Conservation (phyloP, 2,329 filamentous ascomycete genomes). For the Shiraia bambusicola region DNA sequence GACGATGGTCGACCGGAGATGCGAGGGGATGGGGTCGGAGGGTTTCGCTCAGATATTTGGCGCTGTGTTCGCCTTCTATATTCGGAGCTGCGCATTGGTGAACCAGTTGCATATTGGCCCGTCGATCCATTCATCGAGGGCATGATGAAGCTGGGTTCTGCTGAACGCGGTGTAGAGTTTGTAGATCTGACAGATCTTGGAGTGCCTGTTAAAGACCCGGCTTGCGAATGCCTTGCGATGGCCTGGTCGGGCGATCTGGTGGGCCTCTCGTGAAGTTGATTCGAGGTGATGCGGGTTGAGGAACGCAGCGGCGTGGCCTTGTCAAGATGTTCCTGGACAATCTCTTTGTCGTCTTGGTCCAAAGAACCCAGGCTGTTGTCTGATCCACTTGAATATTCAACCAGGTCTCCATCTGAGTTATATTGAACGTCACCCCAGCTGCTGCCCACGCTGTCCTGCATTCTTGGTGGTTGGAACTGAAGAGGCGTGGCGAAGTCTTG, state of each 20-base stretch:
- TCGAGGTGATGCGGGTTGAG: slow-evolving; percentile 8
- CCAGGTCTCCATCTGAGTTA: slow-evolving; percentile 29
- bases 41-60: slow-evolving; percentile 5
- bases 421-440: slow-evolving; percentile 40
- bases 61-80: slow-evolving; percentile 16
- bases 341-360: slow-evolving; percentile 23
- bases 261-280: slow-evolving; percentile 11
- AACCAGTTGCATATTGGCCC: slow-evolving; percentile 21
- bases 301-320: slow-evolving; percentile 17
- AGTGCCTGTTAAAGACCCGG: slow-evolving; percentile 6
- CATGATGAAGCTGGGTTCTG: slow-evolving; percentile 48
- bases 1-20: slow-evolving; percentile 4
- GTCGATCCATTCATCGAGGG: slow-evolving; percentile 36
- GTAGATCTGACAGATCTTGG: slow-evolving; percentile 13
- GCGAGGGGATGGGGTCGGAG: slow-evolving; percentile 7
- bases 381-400: slow-evolving; percentile 26
- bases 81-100: slow-evolving; percentile 25
- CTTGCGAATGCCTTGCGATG: slow-evolving; percentile 15
- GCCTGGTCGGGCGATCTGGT: slow-evolving; percentile 13
- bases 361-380: slow-evolving; percentile 28
- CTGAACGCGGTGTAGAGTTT: slow-evolving; percentile 16
- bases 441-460: slow-evolving; percentile 32
- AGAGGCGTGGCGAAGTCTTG: neutral
- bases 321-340: slow-evolving; percentile 14
- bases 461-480: slow-evolving; percentile 11